Base-by-base conservation (phyloP, 306 rosid species). In the Sechiopsis laciniata region DNA sequence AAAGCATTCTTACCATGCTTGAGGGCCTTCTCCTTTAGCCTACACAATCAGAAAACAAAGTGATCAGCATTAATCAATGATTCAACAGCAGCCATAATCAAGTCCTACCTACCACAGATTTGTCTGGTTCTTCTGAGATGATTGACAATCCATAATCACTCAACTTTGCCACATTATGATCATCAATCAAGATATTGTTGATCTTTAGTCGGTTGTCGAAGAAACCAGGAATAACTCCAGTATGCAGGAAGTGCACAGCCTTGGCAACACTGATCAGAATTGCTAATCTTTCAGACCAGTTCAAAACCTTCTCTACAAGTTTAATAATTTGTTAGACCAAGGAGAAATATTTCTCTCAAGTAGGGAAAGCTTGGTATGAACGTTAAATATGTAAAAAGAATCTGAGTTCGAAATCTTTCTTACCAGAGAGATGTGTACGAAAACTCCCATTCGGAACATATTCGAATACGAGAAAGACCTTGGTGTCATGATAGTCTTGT, bases 171-270 rank as follows among this genome's bases (percentile, higher is more conserved):
- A 84, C 79, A 68, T 81, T 82, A 55, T 91, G 81, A 69, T 89
- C 92, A 79, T 78, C 71, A 67, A 94, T 87, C 88, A 94, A 80
- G 80, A 94, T 83, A 73, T 85, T 94, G 26, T 84, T 87, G 8
- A 77, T 80, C 86, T 88, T 89, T 16, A 94, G 85, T 52, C 91
- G 54, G 56, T 94, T 94, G 72, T 76, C 85, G 77, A 86, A 80
- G 90, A 94, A 94, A 74, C 96, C 97, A 17, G 99, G 99, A 76
- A 89, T 94, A 74, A 91, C 80, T 80, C 99, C 97, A 19, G 96
- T 88, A 73, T 94, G 99, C 56, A 94, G 77, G 77, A 91, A 94
- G 75, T 88, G 91, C 4, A 94, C 85, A 65, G 95, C 97, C 80
- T 91, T 94, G 78, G 97, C 96, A 78, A 89, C 81, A 74, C 87